These are phyloP conservation scores for Bipolaris sorokiniana DNA, from an alignment of 2,329 filamentous ascomycete species.

Conservation along the genomic window DNA sequence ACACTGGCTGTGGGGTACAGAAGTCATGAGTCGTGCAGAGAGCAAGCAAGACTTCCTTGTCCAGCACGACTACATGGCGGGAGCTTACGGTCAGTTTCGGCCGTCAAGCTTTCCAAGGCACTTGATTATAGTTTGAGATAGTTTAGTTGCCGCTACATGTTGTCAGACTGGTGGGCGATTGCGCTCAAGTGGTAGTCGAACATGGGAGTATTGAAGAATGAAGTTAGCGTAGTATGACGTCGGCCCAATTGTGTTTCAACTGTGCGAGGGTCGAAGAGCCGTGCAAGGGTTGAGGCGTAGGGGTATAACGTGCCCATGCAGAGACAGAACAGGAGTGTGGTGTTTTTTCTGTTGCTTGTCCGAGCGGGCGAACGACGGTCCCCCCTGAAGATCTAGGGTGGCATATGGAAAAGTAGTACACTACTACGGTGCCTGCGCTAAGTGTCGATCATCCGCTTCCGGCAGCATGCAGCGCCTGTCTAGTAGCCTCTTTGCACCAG, in stretches of 20 bases:
- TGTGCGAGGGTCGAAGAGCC: not conserved
- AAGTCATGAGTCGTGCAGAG: not conserved
- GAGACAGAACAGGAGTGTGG: not conserved
- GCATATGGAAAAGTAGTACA: not conserved
- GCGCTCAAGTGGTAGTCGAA: not conserved
- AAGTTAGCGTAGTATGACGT: not conserved
- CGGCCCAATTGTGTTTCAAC: not conserved
- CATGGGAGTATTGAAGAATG: not conserved
- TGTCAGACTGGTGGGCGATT: not conserved
- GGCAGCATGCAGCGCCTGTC: not conserved
- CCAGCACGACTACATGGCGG: not conserved
- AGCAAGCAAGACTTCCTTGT: not conserved
- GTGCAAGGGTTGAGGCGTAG: not conserved
- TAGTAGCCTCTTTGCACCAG: not conserved
- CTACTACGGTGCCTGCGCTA: not conserved
- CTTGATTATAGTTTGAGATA: not conserved
- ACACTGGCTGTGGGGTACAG: constrained; percentile 6
- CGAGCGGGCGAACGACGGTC: not conserved
- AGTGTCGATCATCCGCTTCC: constrained; percentile 11
- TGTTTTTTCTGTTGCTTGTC: not conserved
- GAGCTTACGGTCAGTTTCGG: not conserved
- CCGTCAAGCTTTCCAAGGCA: constrained; percentile 4
- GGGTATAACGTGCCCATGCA: not conserved
- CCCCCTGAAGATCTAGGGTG: constrained; percentile 13
- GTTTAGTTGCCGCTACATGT: not conserved